These are phyloP conservation scores for Adiantum capillusveneris DNA, from an alignment of 75 land plant genomes.

Conservation along the genomic window DNA sequence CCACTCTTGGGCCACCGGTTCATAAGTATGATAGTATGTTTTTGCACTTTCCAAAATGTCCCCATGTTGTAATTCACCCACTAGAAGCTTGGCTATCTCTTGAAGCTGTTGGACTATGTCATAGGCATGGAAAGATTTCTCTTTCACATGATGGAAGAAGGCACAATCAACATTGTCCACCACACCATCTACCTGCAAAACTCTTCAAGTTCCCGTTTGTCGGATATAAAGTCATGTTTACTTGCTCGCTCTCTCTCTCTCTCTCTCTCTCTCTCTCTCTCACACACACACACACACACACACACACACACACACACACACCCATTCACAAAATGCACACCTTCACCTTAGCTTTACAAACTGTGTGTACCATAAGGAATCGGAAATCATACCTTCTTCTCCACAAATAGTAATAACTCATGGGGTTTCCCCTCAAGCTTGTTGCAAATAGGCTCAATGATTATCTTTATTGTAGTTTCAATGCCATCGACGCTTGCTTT, in stretches of 20 bases:
- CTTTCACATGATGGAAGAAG: constrained; percentile 22
- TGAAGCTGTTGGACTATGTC: constrained; percentile 11
- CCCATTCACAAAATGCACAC: background rate
- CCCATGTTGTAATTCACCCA: constrained; percentile 6
- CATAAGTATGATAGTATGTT: constrained; percentile 12
- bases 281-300: background rate
- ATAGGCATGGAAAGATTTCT: constrained; percentile 11
- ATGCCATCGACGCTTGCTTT: constrained; percentile 34
- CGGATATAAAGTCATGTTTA: too few species aligned
- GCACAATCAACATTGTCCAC: constrained; percentile 9
- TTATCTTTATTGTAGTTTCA: constrained; percentile 37
- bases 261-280: background rate
- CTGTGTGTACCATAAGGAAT: background rate
- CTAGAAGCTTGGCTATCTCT: constrained; percentile 8
- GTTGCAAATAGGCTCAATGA: constrained; percentile 42
- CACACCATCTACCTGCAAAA: too few species aligned
- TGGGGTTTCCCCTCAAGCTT: constrained; percentile 37
- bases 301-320: background rate
- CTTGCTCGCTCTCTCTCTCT: background rate
- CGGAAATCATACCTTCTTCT: constrained; percentile 39
- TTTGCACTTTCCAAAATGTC: constrained; percentile 13
- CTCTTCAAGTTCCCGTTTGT: too few species aligned
- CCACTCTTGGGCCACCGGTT: constrained; percentile 21
- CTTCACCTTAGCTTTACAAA: background rate
- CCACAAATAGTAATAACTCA: constrained; percentile 36